Evolutionary conservation across 2,329 filamentous ascomycete species (phyloP).

Genomic region (Cadophora gregata): DNA sequence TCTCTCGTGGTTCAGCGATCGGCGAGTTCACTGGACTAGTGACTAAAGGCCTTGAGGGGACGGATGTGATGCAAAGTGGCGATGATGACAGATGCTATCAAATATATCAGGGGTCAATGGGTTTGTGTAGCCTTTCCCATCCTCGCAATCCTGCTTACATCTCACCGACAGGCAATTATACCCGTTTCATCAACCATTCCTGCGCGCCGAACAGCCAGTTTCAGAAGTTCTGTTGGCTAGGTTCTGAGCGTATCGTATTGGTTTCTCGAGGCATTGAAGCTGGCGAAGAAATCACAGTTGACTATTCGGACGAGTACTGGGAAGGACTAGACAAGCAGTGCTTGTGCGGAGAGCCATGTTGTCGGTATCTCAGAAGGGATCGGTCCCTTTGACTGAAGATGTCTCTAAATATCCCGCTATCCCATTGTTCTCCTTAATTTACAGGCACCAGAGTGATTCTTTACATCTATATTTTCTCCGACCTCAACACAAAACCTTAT

Average conservation of each 20-base stretch:
- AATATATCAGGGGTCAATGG: conserved; percentile 58
- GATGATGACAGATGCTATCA: conserved; percentile 52
- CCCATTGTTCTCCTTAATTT: background rate
- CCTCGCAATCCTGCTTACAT: conserved; percentile 17
- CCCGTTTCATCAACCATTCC: conserved; percentile 64
- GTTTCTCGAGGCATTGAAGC: conserved; percentile 61
- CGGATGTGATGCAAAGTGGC: conserved; percentile 60
- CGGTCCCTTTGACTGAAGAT: background rate
- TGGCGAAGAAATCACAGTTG: conserved; percentile 60
- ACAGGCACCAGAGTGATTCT: no score
- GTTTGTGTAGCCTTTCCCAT: background rate
- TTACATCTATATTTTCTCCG: no score
- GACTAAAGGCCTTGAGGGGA: conserved; percentile 56
- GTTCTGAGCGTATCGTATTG: conserved; percentile 59
- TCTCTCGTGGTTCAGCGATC: conserved; percentile 58
- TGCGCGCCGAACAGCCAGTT: conserved; percentile 63
- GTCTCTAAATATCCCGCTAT: background rate
- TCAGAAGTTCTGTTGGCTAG: conserved; percentile 61
- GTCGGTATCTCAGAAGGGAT: conserved; percentile 13
- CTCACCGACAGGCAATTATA: conserved; percentile 58
- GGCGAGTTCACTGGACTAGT: conserved; percentile 62
- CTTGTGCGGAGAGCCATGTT: conserved; percentile 17
- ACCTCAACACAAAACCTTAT: background rate
- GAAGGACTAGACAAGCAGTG: conserved; percentile 55
- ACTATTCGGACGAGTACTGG: conserved; percentile 65